A percentile compares a stretch with the other conserved stretches of the same genome.
Evolutionary conservation across 306 rosid genomes (phyloP).

Genomic region (Prunus padus): DNA sequence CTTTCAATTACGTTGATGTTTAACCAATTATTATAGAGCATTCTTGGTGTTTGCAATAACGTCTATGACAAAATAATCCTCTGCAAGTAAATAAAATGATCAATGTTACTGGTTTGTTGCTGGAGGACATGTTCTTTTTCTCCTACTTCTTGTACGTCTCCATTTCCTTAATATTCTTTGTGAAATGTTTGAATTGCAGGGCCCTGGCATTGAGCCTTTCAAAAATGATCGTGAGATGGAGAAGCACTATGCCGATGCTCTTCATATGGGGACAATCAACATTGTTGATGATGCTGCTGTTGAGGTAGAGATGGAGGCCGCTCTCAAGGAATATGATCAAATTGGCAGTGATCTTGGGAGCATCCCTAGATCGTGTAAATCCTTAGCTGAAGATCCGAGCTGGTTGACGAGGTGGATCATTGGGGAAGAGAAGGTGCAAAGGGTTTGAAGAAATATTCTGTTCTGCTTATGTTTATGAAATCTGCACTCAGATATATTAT

Average conservation of each 20-base stretch:
- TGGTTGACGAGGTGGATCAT: conserved; percentile 89
- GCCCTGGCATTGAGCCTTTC: conserved; percentile 67
- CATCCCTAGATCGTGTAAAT: conserved; percentile 58
- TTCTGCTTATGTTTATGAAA: neutral
- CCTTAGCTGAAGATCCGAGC: conserved; percentile 72
- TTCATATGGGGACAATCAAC: conserved; percentile 53
- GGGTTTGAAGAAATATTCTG: conserved; percentile 24
- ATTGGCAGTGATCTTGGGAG: conserved; percentile 85
- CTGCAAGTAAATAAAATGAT: neutral
- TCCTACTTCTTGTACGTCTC: neutral
- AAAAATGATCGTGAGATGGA: conserved; percentile 62
- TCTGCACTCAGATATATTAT: neutral
- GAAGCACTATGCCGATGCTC: conserved; percentile 66
- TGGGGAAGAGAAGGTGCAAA: conserved; percentile 70
- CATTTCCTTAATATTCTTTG: neutral
- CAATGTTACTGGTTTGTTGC: neutral
- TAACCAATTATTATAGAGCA: neutral
- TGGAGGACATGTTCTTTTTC: neutral
- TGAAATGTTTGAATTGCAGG: conserved; percentile 44
- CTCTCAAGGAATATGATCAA: conserved; percentile 71
- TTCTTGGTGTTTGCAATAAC: neutral
- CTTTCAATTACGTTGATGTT: neutral
- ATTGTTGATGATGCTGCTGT: conserved; percentile 45
- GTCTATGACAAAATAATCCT: neutral
- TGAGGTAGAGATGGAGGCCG: conserved; percentile 77